Base-by-base conservation (phyloP, 148 eudicot species). In the Salicornia ramosissima region DNA sequence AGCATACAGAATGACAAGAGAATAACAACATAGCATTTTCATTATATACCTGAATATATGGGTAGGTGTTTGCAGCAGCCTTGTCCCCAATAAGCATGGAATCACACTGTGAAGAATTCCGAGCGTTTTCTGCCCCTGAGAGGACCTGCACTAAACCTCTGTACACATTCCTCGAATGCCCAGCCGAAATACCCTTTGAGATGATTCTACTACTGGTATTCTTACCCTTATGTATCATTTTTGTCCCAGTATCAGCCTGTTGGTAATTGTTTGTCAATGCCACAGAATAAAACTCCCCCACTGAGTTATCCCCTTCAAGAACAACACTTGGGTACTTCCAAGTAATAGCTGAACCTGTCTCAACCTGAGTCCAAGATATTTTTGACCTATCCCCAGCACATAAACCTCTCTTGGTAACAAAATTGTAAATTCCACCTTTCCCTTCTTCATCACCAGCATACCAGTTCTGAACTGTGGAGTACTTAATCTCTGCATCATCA, bases 261-360 rank as follows among this genome's bases (percentile, higher is more conserved):
- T 94, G 99, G 71, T 88, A 75, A 65, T 90, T 88, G 65, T 89
- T 94, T 5, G 93, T 90, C 86, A 94, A 80, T 5, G 97, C 97
- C 73, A 94, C 99, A 1, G 93, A 94, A 80, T 94, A 88, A 61
- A 94, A 94, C 82, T 94, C 98, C 1, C 98, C 98, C 25, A 94
- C 91, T 0, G 97, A 84, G 64, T 83, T 82, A 84, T 94, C 97
- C 52, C 97, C 98, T 82, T 91, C 96, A 64, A 94, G 68, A 56
- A 90, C 77, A 75, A 88, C 97, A 85, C 96, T 94, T 0, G 99
- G 98, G 56, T 88, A 91, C 82, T 94, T 94, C 99, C 99, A 94
- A 10, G 99, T 94, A 68, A 94, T 90, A n/a, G 99, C 97, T 0
- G 96, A 90, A 31, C 99, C 97, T 0, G 97, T 94, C 83, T 94